These are phyloP conservation scores for Schwanniomyces polymorphus DNA, from an alignment of 805 yeast species.

Conservation along the genomic window DNA sequence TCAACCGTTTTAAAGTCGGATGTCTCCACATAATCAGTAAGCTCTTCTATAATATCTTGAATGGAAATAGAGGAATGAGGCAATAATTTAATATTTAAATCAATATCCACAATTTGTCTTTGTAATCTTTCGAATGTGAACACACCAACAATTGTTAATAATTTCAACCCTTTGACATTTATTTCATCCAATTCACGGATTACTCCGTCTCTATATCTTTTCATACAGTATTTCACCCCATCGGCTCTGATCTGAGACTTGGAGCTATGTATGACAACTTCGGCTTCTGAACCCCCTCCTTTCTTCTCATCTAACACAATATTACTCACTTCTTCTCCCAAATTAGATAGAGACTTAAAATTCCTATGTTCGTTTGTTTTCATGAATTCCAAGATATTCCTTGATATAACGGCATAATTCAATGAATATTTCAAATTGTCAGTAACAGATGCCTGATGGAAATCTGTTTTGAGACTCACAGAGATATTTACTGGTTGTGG, in stretches of 20 bases:
- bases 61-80: constrained; percentile 36
- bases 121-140: constrained; percentile 86
- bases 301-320: constrained; percentile 44
- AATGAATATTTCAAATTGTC: constrained; percentile 83
- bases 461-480: constrained; percentile 62
- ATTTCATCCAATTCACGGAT: constrained; percentile 19
- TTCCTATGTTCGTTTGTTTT: constrained; percentile 38
- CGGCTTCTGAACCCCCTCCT: constrained; percentile 48
- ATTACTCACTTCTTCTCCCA: constrained; percentile 49
- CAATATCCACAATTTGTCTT: constrained; percentile 75
- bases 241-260: constrained; percentile 63
- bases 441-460: constrained; percentile 68
- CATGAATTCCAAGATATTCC: constrained; percentile 58
- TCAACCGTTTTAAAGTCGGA: constrained; percentile 91
- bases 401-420: constrained; percentile 83
- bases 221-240: constrained; percentile 41
- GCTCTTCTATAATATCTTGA: constrained; percentile 43
- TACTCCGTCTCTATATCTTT: constrained; percentile 24
- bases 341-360: constrained; percentile 41
- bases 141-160: constrained; percentile 86
- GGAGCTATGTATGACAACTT: constrained; percentile 41
- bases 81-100: constrained; percentile 32
- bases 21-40: constrained; percentile 64
- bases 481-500: constrained; percentile 68
- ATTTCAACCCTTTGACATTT: constrained; percentile 50